Percentiles rank a stretch among this genome's conserved stretches.
phyloP scores from a whole-genome alignment of 2,329 filamentous ascomycete genomes.

The Lecanicillium sp. region DNA sequence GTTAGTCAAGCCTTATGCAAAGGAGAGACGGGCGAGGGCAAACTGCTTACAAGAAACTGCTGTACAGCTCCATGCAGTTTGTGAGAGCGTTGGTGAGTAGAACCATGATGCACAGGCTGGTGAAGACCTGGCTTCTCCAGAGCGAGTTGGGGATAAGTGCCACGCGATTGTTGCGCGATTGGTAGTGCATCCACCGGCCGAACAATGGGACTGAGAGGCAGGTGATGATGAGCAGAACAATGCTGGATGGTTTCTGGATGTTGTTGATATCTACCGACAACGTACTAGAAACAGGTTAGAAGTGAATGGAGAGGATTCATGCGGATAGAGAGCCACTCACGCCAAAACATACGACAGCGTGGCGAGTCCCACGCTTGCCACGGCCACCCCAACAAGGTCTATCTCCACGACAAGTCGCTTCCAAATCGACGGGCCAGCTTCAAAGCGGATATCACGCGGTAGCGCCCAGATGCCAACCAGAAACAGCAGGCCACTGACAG shows the following conservation, averaged over 20 bases:
- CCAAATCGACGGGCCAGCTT: no score
- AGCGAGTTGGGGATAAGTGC: slow-evolving; percentile 55
- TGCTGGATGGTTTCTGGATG: slow-evolving; percentile 33
- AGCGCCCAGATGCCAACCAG: slow-evolving; percentile 27
- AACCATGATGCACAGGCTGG: slow-evolving; percentile 43
- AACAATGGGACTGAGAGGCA: slow-evolving; percentile 38
- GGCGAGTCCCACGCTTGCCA: no score
- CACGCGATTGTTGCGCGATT: slow-evolving; percentile 34
- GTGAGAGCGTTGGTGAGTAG: slow-evolving; percentile 35
- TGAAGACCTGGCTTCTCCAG: slow-evolving; percentile 50
- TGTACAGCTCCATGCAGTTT: slow-evolving; percentile 37
- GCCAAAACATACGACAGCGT: no score
- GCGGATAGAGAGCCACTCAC: no score
- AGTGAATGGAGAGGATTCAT: no score
- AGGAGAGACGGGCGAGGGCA: no score
- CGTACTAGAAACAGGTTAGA: no score
- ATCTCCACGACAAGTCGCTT: no score
- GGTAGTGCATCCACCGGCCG: slow-evolving; percentile 43
- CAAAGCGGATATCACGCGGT: no score
- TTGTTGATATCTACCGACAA: slow-evolving; percentile 26
- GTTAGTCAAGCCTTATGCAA: no score
- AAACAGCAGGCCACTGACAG: slow-evolving; percentile 27
- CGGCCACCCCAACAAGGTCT: no score
- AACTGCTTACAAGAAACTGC: slow-evolving; percentile 42
- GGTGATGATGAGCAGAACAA: slow-evolving; percentile 36